Conservation (phyloP, 176 grass and related monocot genomes). For the Eragrostis nindensis region DNA sequence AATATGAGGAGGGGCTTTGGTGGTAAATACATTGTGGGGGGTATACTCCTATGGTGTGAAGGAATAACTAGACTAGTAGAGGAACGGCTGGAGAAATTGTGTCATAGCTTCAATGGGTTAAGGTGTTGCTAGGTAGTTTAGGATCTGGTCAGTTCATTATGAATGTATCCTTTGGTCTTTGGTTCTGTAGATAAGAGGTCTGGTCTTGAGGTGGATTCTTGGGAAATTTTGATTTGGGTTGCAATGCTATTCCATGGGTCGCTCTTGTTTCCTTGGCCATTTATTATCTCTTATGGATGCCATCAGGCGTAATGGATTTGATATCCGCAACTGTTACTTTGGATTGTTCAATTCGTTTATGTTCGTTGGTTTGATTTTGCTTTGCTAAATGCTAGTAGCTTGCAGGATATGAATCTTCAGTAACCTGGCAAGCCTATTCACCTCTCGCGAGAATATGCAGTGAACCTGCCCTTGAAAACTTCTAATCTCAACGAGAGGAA, state of each 20-base stretch:
- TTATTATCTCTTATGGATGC: conserved; percentile 6
- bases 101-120: conserved; percentile 46
- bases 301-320: background rate
- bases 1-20: conserved; percentile 29
- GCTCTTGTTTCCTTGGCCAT: background rate
- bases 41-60: conserved; percentile 72
- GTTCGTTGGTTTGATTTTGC: background rate
- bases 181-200: conserved; percentile 7
- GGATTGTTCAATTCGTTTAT: background rate
- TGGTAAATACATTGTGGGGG: conserved; percentile 70
- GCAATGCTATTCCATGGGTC: conserved; percentile 41
- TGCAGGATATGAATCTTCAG: background rate
- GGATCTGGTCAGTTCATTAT: background rate
- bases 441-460: background rate
- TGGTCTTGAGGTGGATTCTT: conserved; percentile 32
- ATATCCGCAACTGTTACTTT: background rate
- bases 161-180: conserved; percentile 8
- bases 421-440: background rate
- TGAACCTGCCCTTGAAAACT: background rate
- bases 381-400: background rate
- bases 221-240: conserved; percentile 38
- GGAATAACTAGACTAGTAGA: conserved; percentile 56
- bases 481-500: background rate
- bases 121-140: conserved; percentile 25
- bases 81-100: conserved; percentile 44